A percentile compares a stretch with the other conserved stretches of the same genome.
These are phyloP conservation scores for Acanthamoeba lenticulata DNA, from an alignment of 208 protist genomes.

Conservation along the genomic window DNA sequence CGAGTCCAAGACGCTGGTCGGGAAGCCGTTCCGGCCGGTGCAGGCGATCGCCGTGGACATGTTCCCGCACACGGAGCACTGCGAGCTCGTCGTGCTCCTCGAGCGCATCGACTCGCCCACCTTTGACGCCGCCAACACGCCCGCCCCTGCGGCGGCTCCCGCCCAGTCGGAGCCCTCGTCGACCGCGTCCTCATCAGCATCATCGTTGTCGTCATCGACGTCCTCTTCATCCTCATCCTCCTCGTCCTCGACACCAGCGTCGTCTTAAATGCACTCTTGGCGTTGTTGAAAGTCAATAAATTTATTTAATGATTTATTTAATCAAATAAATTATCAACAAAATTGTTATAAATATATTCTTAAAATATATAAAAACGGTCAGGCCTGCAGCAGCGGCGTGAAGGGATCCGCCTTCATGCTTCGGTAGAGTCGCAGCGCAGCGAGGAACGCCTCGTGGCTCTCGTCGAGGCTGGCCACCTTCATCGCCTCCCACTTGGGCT, in stretches of 20 bases:
- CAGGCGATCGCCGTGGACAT: conserved; percentile 93
- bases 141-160: not conserved
- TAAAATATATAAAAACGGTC: too few relatives aligned
- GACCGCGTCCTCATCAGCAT: not conserved
- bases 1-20: conserved; percentile 71
- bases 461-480: conserved; percentile 62
- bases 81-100: conserved; percentile 94
- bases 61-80: conserved; percentile 95
- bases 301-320: too few relatives aligned
- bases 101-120: conserved; percentile 72
- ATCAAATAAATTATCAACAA: too few relatives aligned
- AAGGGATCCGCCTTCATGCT: conserved; percentile 45
- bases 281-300: too few relatives aligned
- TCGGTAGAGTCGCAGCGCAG: conserved; percentile 56
- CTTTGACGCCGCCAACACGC: not conserved
- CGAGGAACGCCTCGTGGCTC: conserved; percentile 64
- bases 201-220: not conserved
- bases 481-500: conserved; percentile 10
- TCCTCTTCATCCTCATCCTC: not conserved
- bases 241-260: not conserved
- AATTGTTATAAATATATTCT: too few relatives aligned
- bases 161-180: not conserved
- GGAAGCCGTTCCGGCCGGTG: conserved; percentile 91
- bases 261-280: too few relatives aligned
- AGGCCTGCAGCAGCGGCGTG: too few relatives aligned